Evolutionary conservation across 331 rosid species (phyloP), one percentile per base, ranked within the genome.

Genomic region (Pyrus hybrid): DNA sequence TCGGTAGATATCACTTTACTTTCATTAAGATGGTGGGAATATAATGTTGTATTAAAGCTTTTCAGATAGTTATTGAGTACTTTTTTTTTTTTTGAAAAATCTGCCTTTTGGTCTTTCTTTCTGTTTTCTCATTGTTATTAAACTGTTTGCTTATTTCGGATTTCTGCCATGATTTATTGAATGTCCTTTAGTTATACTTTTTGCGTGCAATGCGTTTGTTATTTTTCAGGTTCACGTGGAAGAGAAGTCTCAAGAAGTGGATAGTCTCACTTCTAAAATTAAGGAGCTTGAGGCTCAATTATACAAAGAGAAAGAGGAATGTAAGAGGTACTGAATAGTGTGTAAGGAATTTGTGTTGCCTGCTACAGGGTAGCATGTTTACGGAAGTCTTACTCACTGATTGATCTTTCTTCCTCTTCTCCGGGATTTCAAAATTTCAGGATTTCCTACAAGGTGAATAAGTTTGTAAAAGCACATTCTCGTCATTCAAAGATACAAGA

Each of bases 211-310:
- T 80, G 21, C n/a, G 17, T 81, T 54, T 56, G 75, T 73, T 66
- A 67, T 78, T 80, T 80, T 75, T 17, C 82, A 94, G 99, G 87
- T 74, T 72, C 54, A 23, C 80, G 75, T 89, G 74, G 96, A 89
- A 51, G 97, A 92, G 89, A 90, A 83, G 83, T 83, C 63, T 78
- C 97, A 87, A 85, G 99, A 95, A 85, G 90, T 77, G 60, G 97
- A 86, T 60, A 88, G 81, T 86, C 95, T 95, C 63, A 86, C 91
- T 80, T 95, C 97, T 65, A 89, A 91, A 81, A 90, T 90, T 82
- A 87, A 88, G 86, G 99, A 95, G 87, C 97, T 95, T 72, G 89
- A 90, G 77, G 84, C 89, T 83, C 97, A 92, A 67, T 75, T 95
- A 71, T 72, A 62, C 80, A 67, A 67, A 69, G 99, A 92, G 90